phyloP scores from a whole-genome alignment of 148 eudicot species.

The Fagopyrum homotropicum region DNA sequence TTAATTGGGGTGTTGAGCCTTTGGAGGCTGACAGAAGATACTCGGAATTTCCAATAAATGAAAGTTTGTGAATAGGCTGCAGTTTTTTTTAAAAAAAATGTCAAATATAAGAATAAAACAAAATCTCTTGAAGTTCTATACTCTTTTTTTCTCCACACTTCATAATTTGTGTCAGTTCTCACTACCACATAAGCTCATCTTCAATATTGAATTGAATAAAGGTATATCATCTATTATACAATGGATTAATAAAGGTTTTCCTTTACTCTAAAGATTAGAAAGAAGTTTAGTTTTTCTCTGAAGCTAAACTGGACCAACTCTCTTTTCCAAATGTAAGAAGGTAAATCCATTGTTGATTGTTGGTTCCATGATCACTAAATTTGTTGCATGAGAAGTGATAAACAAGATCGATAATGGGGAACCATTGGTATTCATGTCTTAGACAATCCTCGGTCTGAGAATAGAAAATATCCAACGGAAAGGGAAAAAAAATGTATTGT shows the following conservation, averaged over 20 bases:
- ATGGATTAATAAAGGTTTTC: not conserved
- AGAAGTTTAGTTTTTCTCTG: not conserved
- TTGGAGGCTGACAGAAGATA: slow-evolving; percentile 65
- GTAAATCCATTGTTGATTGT: not conserved
- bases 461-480: not conserved
- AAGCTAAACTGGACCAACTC: not conserved
- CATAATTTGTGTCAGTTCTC: not conserved
- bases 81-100: not conserved
- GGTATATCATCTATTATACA: not conserved
- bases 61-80: slow-evolving; percentile 63
- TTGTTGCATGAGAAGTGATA: not conserved
- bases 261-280: not conserved
- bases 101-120: not conserved
- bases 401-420: not conserved
- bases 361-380: not conserved
- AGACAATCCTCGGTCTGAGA: too few species aligned
- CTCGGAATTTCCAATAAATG: slow-evolving; percentile 75
- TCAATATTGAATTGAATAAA: not conserved
- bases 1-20: slow-evolving; percentile 56
- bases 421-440: not conserved
- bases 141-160: not conserved
- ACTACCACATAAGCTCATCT: not conserved
- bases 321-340: not conserved
- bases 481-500: not conserved
- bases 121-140: not conserved